These are phyloP conservation scores for Pyronema omphalodes DNA, from an alignment of 495 filamentous ascomycete species.

Conservation along the genomic window DNA sequence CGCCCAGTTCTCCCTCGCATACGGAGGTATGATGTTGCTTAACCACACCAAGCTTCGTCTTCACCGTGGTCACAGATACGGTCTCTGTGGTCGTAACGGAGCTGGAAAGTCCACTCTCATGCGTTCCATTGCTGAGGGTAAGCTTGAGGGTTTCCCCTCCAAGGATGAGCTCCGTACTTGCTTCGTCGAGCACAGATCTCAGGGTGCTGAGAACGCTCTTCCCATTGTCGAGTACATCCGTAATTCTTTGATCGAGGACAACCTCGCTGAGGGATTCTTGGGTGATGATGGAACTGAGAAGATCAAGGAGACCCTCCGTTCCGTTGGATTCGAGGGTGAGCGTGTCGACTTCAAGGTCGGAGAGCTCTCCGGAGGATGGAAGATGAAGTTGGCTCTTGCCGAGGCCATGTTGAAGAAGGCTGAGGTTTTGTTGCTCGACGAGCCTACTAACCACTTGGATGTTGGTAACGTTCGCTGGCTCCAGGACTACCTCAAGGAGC, in stretches of 20 bases:
- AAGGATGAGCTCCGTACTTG: conserved; percentile 83
- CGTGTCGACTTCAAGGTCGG: conserved; percentile 74
- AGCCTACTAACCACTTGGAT: conserved; percentile 97
- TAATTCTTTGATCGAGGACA: conserved; percentile 29
- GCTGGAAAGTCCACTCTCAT: conserved; percentile 97
- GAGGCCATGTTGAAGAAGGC: conserved; percentile 92
- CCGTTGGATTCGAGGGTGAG: conserved; percentile 81
- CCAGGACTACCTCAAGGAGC: conserved; percentile 80
- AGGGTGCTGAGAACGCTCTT: conserved; percentile 89
- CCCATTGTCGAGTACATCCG: conserved; percentile 81
- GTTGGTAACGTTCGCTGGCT: conserved; percentile 93
- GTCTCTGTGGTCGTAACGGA: conserved; percentile 89
- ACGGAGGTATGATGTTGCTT: conserved; percentile 93
- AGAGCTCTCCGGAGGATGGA: conserved; percentile 96
- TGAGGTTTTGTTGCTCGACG: conserved; percentile 88
- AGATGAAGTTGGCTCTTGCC: conserved; percentile 98
- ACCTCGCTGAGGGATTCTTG: background rate
- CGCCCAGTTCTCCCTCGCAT: conserved; percentile 90
- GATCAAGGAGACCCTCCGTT: conserved; percentile 63
- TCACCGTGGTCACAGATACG: conserved; percentile 90
- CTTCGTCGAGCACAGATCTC: conserved; percentile 90
- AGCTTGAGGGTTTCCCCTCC: conserved; percentile 90
- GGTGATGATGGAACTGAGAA: conserved; percentile 33
- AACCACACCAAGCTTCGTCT: conserved; percentile 91
- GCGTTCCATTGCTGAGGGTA: conserved; percentile 85